Evolutionary conservation across 1,284 basidiomycete species (phyloP).

Genomic region (Microbotryomycetes sp.): DNA sequence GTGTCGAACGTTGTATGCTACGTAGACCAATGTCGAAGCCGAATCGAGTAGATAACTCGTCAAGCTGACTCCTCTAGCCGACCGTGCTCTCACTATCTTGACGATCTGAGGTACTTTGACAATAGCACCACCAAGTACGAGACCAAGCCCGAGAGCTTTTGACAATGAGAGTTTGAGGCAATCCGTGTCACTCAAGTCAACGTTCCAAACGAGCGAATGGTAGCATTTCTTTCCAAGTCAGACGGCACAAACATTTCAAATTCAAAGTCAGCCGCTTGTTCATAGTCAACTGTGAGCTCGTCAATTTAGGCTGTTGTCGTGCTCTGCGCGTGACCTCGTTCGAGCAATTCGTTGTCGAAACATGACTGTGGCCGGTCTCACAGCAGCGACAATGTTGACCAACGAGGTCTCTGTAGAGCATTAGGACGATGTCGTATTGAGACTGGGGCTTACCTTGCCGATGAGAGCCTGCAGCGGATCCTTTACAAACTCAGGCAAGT

Average conservation of each 20-base stretch:
- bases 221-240: slow-evolving; percentile 69
- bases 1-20: slow-evolving; percentile 67
- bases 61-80: slow-evolving; percentile 75
- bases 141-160: slow-evolving; percentile 84
- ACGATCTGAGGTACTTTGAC: slow-evolving; percentile 87
- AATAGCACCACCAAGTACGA: slow-evolving; percentile 81
- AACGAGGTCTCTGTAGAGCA: too few relatives aligned
- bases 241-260: background rate
- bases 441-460: slow-evolving; percentile 58
- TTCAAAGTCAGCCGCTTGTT: too few relatives aligned
- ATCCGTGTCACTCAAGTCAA: slow-evolving; percentile 69
- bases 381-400: background rate
- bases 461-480: slow-evolving; percentile 74
- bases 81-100: slow-evolving; percentile 53
- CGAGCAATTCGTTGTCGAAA: background rate
- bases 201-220: slow-evolving; percentile 77
- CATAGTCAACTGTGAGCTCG: background rate
- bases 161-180: slow-evolving; percentile 89
- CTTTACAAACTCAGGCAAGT: slow-evolving; percentile 70
- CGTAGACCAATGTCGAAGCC: slow-evolving; percentile 45
- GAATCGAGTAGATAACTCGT: slow-evolving; percentile 57
- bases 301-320: background rate
- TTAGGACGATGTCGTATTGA: too few relatives aligned
- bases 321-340: background rate
- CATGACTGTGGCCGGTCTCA: background rate